These are phyloP conservation scores for Orbilia javanica DNA, from an alignment of 2,329 filamentous ascomycete species.

Conservation along the genomic window DNA sequence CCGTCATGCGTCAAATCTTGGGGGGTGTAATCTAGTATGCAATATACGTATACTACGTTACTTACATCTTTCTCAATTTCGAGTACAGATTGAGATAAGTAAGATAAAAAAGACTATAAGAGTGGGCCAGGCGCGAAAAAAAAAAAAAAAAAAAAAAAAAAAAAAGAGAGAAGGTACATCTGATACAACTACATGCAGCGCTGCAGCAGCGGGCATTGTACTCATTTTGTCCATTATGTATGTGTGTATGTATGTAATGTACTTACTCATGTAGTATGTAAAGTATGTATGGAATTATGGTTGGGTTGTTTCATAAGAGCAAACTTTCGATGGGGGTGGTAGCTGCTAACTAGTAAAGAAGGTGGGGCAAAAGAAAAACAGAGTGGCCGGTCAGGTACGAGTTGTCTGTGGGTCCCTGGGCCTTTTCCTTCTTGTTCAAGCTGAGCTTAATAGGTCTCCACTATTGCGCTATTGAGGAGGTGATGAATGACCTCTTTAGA, in stretches of 20 bases:
- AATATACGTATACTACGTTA: no score
- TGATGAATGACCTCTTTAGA: constrained; percentile 12
- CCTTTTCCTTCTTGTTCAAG: neutral
- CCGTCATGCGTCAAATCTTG: neutral
- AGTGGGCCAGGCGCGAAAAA: constrained; percentile 9
- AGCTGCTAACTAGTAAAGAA: neutral
- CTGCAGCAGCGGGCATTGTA: no score
- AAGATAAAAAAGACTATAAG: neutral
- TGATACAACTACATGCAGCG: no score
- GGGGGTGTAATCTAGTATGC: neutral
- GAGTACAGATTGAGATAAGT: constrained; percentile 51
- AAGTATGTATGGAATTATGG: constrained; percentile 9
- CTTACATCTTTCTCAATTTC: constrained; percentile 47
- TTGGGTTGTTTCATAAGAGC: constrained; percentile 56
- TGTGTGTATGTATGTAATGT: no score
- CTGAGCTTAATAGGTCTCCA: constrained; percentile 32
- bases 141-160: neutral
- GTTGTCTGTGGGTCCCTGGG: constrained; percentile 20
- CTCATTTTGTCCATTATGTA: no score
- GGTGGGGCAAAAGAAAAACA: constrained; percentile 34
- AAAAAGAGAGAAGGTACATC: neutral
- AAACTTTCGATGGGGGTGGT: constrained; percentile 41
- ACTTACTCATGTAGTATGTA: no score
- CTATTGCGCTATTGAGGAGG: constrained; percentile 44
- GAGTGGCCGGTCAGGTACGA: constrained; percentile 25